Conservation (phyloP, 2,329 filamentous ascomycete species). For the Trichoderma sp. region DNA sequence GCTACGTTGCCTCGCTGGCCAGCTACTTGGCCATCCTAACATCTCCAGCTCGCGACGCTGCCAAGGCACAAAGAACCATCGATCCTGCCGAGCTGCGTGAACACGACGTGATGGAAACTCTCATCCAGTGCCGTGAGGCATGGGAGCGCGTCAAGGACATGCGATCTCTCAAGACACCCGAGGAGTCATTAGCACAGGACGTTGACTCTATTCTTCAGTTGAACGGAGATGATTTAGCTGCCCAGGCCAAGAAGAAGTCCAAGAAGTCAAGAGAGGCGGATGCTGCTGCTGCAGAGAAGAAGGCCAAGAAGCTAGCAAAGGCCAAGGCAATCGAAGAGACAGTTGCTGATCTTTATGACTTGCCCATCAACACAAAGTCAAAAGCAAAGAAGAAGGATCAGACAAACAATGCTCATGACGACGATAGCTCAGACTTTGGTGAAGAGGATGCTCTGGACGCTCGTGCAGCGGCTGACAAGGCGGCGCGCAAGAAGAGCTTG, state of each 20-base stretch:
- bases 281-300: conserved; percentile 36
- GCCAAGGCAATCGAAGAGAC: conserved; percentile 69
- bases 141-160: conserved; percentile 77
- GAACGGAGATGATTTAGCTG: conserved; percentile 31
- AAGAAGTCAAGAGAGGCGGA: conserved; percentile 33
- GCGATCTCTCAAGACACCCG: conserved; percentile 50
- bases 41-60: conserved; percentile 68
- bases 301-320: conserved; percentile 50
- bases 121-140: conserved; percentile 77
- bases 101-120: conserved; percentile 85
- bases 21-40: conserved; percentile 97
- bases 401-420: conserved; percentile 48
- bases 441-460: conserved; percentile 82
- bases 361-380: conserved; percentile 57
- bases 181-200: conserved; percentile 40
- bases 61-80: conserved; percentile 61
- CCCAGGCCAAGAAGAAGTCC: conserved; percentile 40
- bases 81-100: conserved; percentile 81
- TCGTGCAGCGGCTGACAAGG: conserved; percentile 82
- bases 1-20: conserved; percentile 82
- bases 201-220: conserved; percentile 33
- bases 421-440: conserved; percentile 85
- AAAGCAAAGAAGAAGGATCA: conserved; percentile 45
- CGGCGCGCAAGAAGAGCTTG: conserved; percentile 84
- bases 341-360: conserved; percentile 69